phyloP scores from a whole-genome alignment of 441 rosid species.

The Mallotus repandus region DNA sequence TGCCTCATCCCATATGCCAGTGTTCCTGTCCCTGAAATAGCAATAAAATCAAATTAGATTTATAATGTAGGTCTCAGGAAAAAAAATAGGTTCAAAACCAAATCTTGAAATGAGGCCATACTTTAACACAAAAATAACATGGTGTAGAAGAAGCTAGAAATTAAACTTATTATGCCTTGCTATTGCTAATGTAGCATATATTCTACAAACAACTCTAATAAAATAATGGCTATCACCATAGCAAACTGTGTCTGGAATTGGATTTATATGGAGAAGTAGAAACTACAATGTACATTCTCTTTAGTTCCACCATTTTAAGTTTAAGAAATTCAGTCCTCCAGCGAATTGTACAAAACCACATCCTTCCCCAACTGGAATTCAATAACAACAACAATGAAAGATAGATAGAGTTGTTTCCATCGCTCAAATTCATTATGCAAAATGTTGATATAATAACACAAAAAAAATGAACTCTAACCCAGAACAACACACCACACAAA shows the following conservation, averaged over 20 bases:
- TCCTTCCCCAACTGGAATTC: too few species aligned
- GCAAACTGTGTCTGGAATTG: slow-evolving; percentile 6
- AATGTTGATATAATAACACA: too few species aligned
- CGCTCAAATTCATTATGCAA: too few species aligned
- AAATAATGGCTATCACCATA: background rate
- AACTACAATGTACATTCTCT: slow-evolving; percentile 4
- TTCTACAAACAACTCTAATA: background rate
- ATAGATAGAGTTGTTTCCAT: too few species aligned
- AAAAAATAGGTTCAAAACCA: background rate
- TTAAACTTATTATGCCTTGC: background rate
- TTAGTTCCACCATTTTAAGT: background rate
- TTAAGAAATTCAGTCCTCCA: too few species aligned
- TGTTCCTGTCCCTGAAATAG: slow-evolving; percentile 86
- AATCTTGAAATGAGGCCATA: background rate
- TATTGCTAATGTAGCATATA: background rate
- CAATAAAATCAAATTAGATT: slow-evolving; percentile 1
- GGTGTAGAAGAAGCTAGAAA: background rate
- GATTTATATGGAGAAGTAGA: background rate
- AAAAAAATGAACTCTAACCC: background rate
- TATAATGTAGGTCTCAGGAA: background rate
- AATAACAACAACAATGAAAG: too few species aligned
- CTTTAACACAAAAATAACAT: background rate
- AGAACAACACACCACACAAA: too few species aligned
- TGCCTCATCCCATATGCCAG: slow-evolving; percentile 99
- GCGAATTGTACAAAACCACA: too few species aligned